A percentile compares a stretch with the other conserved stretches of the same genome.
phyloP scores from a whole-genome alignment of 2,329 filamentous ascomycete species.

The Ambrosiella beaveri region DNA sequence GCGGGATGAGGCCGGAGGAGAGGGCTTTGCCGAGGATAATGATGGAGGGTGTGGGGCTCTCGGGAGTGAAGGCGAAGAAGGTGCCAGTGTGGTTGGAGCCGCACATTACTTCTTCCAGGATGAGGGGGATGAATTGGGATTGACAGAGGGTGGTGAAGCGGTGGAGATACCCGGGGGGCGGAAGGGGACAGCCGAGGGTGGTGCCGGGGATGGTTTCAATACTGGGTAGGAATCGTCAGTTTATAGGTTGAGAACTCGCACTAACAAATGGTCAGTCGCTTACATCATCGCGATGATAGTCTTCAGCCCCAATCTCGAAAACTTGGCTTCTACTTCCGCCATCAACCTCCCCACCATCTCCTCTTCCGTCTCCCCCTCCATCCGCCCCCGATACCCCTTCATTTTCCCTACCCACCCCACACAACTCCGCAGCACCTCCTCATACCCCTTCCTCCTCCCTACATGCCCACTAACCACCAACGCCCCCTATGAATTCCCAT shows the following conservation, averaged over 20 bases:
- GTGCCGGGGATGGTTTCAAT: conserved; percentile 1
- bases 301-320: conserved; percentile 27
- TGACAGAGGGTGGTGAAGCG: conserved; percentile 36
- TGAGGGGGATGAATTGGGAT: conserved; percentile 35
- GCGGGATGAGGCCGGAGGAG: conserved; percentile 36
- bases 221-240: conserved; percentile 27
- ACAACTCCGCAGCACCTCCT: conserved; percentile 16
- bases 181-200: conserved; percentile 26
- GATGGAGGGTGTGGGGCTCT: conserved; percentile 33
- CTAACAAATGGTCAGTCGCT: not conserved
- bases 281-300: conserved; percentile 21
- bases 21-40: conserved; percentile 42
- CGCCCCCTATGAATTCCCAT: conserved; percentile 32
- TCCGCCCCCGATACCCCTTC: conserved; percentile 16
- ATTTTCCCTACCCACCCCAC: conserved; percentile 1
- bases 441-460: conserved; percentile 17
- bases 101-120: conserved; percentile 51
- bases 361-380: conserved; percentile 21
- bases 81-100: conserved; percentile 45
- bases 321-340: conserved; percentile 30
- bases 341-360: conserved; percentile 25
- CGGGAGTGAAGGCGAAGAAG: conserved; percentile 46
- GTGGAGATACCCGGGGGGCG: conserved; percentile 36
- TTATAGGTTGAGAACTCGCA: not conserved
- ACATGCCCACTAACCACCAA: conserved; percentile 23